phyloP scores from a whole-genome alignment of 106 monocot species.

The Posidonia australis region DNA sequence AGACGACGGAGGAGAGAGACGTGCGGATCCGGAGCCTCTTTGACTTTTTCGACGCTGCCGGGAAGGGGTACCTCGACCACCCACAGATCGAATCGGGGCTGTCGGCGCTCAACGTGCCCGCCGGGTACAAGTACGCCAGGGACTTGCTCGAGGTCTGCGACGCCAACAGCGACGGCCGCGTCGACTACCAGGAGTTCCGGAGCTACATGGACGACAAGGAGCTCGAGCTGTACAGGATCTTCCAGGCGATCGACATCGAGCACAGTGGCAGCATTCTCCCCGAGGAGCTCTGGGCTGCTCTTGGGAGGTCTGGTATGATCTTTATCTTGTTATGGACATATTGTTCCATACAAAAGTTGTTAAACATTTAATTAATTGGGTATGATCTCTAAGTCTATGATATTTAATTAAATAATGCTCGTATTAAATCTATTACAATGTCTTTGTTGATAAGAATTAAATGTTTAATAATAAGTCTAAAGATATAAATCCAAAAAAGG shows the following conservation, averaged over 20 bases:
- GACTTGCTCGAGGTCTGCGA: slow-evolving; percentile 80
- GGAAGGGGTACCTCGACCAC: slow-evolving; percentile 50
- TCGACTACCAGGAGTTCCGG: slow-evolving; percentile 69
- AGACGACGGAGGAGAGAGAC: slow-evolving; percentile 75
- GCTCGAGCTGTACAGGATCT: slow-evolving; percentile 87
- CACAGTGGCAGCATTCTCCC: slow-evolving; percentile 94
- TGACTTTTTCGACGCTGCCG: slow-evolving; percentile 57
- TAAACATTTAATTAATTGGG: no score
- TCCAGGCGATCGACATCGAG: slow-evolving; percentile 88
- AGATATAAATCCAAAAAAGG: no score
- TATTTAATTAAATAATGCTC: no score
- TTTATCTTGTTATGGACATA: no score
- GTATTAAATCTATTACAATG: no score
- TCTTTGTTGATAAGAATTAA: no score
- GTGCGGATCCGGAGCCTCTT: slow-evolving; percentile 73
- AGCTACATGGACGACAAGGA: slow-evolving; percentile 87
- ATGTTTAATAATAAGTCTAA: no score
- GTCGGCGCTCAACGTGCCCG: slow-evolving; percentile 47
- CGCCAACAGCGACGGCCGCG: slow-evolving; percentile 57
- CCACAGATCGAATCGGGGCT: slow-evolving; percentile 70
- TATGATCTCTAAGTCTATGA: no score
- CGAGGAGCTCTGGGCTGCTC: slow-evolving; percentile 89
- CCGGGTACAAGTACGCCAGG: slow-evolving; percentile 87
- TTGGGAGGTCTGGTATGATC: slow-evolving; percentile 86
- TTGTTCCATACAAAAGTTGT: no score